Conservation (phyloP, 305 asterid genomes). For the Rubia tinctorum region DNA sequence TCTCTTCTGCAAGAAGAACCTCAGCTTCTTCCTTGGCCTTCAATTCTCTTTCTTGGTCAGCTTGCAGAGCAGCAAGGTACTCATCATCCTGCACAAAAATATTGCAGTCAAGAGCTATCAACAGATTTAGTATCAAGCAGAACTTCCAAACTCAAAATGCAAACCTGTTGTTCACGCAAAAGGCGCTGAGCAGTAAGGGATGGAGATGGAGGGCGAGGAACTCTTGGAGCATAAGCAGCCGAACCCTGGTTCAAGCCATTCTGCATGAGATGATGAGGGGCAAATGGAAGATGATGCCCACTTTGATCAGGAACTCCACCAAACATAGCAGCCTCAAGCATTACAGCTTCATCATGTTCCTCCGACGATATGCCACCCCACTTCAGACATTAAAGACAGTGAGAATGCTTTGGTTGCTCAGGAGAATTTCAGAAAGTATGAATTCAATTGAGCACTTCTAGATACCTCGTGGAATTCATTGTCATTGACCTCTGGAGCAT, state of each 20-base stretch:
- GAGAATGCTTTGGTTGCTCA: neutral
- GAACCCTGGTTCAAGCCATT: constrained; percentile 46
- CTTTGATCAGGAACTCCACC: constrained; percentile 88
- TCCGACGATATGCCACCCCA: constrained; percentile 97
- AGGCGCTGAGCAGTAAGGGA: constrained; percentile 90
- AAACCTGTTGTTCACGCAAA: constrained; percentile 95
- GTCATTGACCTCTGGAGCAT: constrained; percentile 37
- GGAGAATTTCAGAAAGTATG: neutral
- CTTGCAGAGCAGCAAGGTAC: constrained; percentile 91
- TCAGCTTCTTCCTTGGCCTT: constrained; percentile 97
- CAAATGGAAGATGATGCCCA: constrained; percentile 59
- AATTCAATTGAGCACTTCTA: constrained; percentile 8
- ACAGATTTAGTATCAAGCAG: constrained; percentile 12
- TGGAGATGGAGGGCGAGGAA: constrained; percentile 94
- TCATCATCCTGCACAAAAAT: constrained; percentile 75
- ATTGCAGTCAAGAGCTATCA: neutral
- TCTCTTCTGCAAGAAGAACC: constrained; percentile 79
- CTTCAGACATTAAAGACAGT: constrained; percentile 38
- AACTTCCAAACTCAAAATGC: constrained; percentile 18
- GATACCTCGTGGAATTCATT: constrained; percentile 68
- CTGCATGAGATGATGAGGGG: constrained; percentile 58
- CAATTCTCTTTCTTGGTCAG: constrained; percentile 95
- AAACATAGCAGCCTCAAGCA: constrained; percentile 99
- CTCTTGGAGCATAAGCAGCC: constrained; percentile 44
- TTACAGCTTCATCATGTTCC: constrained; percentile 96